Evolutionary conservation across 495 filamentous ascomycete species (phyloP).

Genomic region (Polyplosphaeria fusca): DNA sequence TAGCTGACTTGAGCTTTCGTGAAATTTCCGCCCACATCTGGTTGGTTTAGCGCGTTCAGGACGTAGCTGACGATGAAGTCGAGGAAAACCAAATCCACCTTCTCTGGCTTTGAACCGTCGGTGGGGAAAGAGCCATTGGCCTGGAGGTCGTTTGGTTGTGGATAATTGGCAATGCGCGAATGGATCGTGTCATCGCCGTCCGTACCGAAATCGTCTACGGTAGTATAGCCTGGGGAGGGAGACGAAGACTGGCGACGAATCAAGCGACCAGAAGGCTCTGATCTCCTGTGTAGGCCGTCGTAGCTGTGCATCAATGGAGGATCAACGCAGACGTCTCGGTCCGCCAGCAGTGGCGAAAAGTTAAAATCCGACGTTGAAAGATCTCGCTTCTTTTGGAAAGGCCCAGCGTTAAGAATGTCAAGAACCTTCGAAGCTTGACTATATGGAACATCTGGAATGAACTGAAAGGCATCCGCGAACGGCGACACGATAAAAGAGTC

Average conservation of each 20-base stretch:
- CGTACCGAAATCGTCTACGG: slow-evolving; percentile 74
- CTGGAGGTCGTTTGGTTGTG: slow-evolving; percentile 78
- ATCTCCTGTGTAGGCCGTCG: not conserved
- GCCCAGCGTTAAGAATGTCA: slow-evolving; percentile 43
- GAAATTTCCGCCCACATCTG: slow-evolving; percentile 62
- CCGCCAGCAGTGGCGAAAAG: slow-evolving; percentile 35
- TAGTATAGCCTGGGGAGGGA: slow-evolving; percentile 73
- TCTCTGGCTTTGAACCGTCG: slow-evolving; percentile 27
- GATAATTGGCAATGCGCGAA: slow-evolving; percentile 65
- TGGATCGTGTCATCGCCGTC: slow-evolving; percentile 93
- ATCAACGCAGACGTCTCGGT: slow-evolving; percentile 46
- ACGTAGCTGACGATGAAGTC: slow-evolving; percentile 85
- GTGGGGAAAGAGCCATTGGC: slow-evolving; percentile 50
- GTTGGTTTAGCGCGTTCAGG: slow-evolving; percentile 59
- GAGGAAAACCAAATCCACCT: slow-evolving; percentile 82
- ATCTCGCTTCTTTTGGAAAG: slow-evolving; percentile 44
- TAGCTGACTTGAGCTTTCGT: slow-evolving; percentile 60
- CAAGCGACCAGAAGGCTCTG: slow-evolving; percentile 28
- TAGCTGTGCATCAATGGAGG: slow-evolving; percentile 32
- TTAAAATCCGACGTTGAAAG: slow-evolving; percentile 31
- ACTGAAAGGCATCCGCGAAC: slow-evolving; percentile 74
- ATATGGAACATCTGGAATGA: slow-evolving; percentile 72
- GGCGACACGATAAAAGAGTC: slow-evolving; percentile 81
- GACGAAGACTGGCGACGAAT: slow-evolving; percentile 43
- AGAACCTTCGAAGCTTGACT: slow-evolving; percentile 56